phyloP scores from a whole-genome alignment of 805 yeast species.

The Candida piceae region DNA sequence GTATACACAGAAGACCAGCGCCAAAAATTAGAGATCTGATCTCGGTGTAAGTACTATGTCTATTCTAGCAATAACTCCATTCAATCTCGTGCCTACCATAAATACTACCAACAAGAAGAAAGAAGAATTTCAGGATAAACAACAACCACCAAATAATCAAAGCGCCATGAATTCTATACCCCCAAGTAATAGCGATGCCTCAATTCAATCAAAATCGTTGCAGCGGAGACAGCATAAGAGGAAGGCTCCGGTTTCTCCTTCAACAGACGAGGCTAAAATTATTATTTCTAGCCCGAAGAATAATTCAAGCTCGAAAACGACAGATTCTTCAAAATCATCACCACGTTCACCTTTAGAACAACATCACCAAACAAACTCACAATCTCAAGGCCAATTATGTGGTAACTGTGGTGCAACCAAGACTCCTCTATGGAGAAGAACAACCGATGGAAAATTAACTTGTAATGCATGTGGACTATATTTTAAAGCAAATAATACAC shows the following conservation, averaged over 20 bases:
- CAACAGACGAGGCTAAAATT: background rate
- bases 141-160: too few relatives aligned
- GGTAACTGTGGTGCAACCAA: slow-evolving; percentile 52
- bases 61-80: background rate
- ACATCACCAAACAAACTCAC: background rate
- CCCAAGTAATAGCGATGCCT: too few relatives aligned
- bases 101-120: background rate
- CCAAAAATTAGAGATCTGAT: too few relatives aligned
- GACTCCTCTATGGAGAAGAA: slow-evolving; percentile 56
- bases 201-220: too few relatives aligned
- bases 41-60: background rate
- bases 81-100: background rate
- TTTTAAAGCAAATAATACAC: slow-evolving; percentile 51
- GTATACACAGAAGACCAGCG: too few relatives aligned
- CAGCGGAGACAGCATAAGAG: slow-evolving; percentile 6
- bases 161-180: too few relatives aligned
- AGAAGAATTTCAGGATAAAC: too few relatives aligned
- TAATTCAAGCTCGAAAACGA: too few relatives aligned
- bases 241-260: slow-evolving; percentile 1
- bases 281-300: too few relatives aligned
- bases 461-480: slow-evolving; percentile 61
- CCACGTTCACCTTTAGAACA: background rate
- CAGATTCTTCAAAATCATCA: background rate
- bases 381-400: slow-evolving; percentile 33
- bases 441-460: slow-evolving; percentile 49